Conservation (phyloP, 164 flowering plant genomes). For the Liquidambar formosana region DNA sequence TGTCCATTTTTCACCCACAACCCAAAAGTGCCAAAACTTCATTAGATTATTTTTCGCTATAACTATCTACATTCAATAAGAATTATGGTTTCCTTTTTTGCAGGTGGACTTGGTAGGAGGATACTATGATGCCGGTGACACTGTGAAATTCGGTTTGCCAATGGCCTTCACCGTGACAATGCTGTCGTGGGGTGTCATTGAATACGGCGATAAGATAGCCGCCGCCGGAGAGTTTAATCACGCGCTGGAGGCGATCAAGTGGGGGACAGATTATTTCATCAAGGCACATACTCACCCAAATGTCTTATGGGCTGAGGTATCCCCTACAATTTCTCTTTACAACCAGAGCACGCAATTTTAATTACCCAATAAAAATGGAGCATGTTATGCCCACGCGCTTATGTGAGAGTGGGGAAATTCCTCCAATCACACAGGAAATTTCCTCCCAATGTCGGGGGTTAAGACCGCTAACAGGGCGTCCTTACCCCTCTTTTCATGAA, state of each 20-base stretch:
- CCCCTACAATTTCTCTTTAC: neutral
- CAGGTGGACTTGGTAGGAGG: constrained; percentile 76
- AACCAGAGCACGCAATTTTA: too few relatives aligned
- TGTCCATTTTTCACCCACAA: constrained; percentile 4
- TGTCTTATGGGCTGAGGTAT: constrained; percentile 62
- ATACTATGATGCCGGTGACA: constrained; percentile 74
- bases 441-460: too few relatives aligned
- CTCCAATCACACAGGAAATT: too few relatives aligned
- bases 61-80: too few relatives aligned
- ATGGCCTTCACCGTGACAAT: constrained; percentile 70
- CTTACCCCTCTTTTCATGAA: too few relatives aligned
- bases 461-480: too few relatives aligned
- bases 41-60: too few relatives aligned
- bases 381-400: too few relatives aligned
- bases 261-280: constrained; percentile 79
- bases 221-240: constrained; percentile 44
- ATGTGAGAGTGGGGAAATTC: too few relatives aligned
- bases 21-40: too few relatives aligned
- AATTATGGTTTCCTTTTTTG: neutral
- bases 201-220: constrained; percentile 39
- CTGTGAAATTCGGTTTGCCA: constrained; percentile 66
- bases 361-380: too few relatives aligned
- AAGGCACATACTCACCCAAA: constrained; percentile 65
- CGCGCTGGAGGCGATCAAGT: constrained; percentile 63
- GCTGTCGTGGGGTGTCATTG: constrained; percentile 60